Conservation (phyloP, 2,329 filamentous ascomycete genomes). For the Dactylellina parvicollis region DNA sequence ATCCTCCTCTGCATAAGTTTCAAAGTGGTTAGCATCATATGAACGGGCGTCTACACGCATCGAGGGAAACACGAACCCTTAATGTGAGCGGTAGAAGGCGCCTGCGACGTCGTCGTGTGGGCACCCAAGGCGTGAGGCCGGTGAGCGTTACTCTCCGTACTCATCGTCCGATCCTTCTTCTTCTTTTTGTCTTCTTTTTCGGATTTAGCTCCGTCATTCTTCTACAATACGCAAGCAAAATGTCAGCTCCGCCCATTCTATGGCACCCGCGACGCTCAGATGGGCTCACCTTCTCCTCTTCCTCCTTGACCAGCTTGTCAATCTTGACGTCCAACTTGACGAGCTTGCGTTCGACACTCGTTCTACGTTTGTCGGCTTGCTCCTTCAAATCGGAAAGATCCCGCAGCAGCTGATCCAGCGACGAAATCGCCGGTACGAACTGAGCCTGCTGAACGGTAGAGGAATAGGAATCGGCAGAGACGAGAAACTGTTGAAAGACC, state of each 20-base stretch:
- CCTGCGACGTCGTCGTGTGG: slow-evolving; percentile 56
- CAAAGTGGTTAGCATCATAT: background rate
- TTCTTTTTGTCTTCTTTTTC: slow-evolving; percentile 56
- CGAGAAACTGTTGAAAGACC: slow-evolving; percentile 49
- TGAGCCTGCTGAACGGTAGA: slow-evolving; percentile 32
- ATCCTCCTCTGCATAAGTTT: slow-evolving; percentile 40
- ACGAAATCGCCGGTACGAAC: slow-evolving; percentile 48
- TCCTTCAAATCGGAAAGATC: slow-evolving; percentile 50
- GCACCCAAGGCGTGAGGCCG: slow-evolving; percentile 57
- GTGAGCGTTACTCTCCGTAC: slow-evolving; percentile 55
- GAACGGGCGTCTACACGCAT: background rate
- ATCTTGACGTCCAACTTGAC: slow-evolving; percentile 38
- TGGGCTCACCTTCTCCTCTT: slow-evolving; percentile 42
- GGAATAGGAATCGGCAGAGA: slow-evolving; percentile 46
- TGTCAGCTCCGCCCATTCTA: slow-evolving; percentile 10
- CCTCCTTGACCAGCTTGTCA: slow-evolving; percentile 41
- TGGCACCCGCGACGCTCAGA: background rate
- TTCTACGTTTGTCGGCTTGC: slow-evolving; percentile 40
- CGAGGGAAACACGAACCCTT: slow-evolving; percentile 51
- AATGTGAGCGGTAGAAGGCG: slow-evolving; percentile 52
- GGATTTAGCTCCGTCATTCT: slow-evolving; percentile 41
- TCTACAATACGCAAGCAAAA: slow-evolving; percentile 11
- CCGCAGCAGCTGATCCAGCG: slow-evolving; percentile 40
- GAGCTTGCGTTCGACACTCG: slow-evolving; percentile 37
- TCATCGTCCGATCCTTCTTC: slow-evolving; percentile 56